Conservation (phyloP, 176 grass and related monocot genomes). For the Cymbopogon citratus region DNA sequence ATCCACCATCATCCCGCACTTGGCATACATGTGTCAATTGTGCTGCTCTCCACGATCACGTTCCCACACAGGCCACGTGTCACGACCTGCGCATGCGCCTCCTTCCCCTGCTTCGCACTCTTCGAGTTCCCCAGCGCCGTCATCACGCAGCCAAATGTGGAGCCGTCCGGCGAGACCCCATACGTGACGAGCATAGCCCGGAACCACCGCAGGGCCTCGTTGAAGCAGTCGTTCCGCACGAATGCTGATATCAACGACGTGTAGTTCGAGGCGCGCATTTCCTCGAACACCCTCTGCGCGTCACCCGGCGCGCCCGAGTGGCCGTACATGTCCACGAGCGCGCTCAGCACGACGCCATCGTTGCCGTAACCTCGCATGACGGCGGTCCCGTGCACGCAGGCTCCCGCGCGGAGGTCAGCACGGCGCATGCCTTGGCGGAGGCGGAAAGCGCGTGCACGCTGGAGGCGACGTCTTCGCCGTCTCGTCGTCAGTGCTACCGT, state of each 20-base stretch:
- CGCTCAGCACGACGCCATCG: slow-evolving; percentile 56
- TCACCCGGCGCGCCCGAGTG: slow-evolving; percentile 23
- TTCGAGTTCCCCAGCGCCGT: slow-evolving; percentile 59
- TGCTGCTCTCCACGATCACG: slow-evolving; percentile 84
- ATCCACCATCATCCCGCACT: slow-evolving; percentile 56
- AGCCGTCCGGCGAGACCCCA: slow-evolving; percentile 37
- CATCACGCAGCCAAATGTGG: slow-evolving; percentile 75
- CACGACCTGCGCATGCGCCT: slow-evolving; percentile 53
- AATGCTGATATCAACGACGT: slow-evolving; percentile 76
- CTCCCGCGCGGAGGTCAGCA: slow-evolving; percentile 49
- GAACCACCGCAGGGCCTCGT: slow-evolving; percentile 52
- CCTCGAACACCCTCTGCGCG: slow-evolving; percentile 55
- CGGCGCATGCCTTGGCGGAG: slow-evolving; percentile 67
- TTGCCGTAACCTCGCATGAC: slow-evolving; percentile 38
- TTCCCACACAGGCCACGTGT: slow-evolving; percentile 57
- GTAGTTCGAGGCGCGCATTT: slow-evolving; percentile 71
- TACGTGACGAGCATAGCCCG: slow-evolving; percentile 31
- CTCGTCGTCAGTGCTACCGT: background rate
- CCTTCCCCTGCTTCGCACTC: slow-evolving; percentile 46
- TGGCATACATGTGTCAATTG: slow-evolving; percentile 79
- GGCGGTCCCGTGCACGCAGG: slow-evolving; percentile 63
- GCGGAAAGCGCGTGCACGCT: slow-evolving; percentile 71
- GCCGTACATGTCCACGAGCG: slow-evolving; percentile 79
- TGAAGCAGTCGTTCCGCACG: slow-evolving; percentile 56
- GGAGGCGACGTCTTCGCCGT: slow-evolving; percentile 34